Percentiles rank a stretch among this genome's conserved stretches.
phyloP scores from a whole-genome alignment of 352 stramenopile genomes.

The Phytophthora pisi region DNA sequence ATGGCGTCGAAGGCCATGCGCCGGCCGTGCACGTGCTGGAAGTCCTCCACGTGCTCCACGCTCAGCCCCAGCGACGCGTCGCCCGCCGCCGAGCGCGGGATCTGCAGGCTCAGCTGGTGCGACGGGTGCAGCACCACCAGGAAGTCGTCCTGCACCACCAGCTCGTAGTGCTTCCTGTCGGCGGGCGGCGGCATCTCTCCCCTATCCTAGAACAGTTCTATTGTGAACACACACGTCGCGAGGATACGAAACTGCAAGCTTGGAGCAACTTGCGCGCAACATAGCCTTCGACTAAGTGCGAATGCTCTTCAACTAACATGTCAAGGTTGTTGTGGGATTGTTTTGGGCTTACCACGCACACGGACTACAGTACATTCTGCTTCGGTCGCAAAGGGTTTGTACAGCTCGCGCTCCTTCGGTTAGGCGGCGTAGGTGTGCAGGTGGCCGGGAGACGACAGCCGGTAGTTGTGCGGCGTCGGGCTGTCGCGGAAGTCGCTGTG shows the following conservation, averaged over 20 bases:
- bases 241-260: too few species aligned
- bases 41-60: constrained; percentile 66
- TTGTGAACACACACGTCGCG: too few species aligned
- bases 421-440: constrained; percentile 25
- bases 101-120: constrained; percentile 55
- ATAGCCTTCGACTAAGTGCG: too few species aligned
- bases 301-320: too few species aligned
- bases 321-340: neutral
- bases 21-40: constrained; percentile 71
- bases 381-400: neutral
- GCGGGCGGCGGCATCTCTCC: constrained; percentile 13
- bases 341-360: neutral
- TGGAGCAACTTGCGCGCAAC: too few species aligned
- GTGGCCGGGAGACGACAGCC: constrained; percentile 32
- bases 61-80: constrained; percentile 51
- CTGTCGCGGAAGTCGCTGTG: constrained; percentile 46
- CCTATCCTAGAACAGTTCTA: too few species aligned
- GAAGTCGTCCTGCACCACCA: constrained; percentile 78
- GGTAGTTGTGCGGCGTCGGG: constrained; percentile 40
- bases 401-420: constrained; percentile 12
- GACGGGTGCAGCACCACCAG: constrained; percentile 62
- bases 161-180: constrained; percentile 52
- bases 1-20: constrained; percentile 81
- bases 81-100: constrained; percentile 39
- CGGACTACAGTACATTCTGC: neutral